Percentiles rank a stretch among this genome's conserved stretches.
Conservation (phyloP, 1,284 basidiomycete genomes). For the Leucoagaricus sp. region DNA sequence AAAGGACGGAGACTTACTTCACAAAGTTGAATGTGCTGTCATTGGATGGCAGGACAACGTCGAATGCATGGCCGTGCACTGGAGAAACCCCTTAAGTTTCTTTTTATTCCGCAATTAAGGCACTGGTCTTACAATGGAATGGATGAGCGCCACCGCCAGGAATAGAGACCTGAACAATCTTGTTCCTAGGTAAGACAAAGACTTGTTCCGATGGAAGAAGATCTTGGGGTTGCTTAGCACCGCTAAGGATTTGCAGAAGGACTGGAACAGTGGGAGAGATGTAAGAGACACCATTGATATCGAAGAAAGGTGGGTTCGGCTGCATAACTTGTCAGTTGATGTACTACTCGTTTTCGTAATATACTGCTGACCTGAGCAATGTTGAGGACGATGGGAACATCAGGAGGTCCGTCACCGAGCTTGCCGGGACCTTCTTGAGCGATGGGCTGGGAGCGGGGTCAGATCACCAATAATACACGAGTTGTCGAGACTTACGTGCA, state of each 20-base stretch:
- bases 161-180: slow-evolving; percentile 33
- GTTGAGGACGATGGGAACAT: slow-evolving; percentile 29
- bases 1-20: slow-evolving; percentile 18
- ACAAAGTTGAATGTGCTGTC: slow-evolving; percentile 28
- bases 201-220: slow-evolving; percentile 33
- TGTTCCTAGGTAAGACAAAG: slow-evolving; percentile 32
- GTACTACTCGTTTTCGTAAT: slow-evolving; percentile 25
- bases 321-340: background rate
- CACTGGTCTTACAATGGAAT: slow-evolving; percentile 30
- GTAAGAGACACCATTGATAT: slow-evolving; percentile 38
- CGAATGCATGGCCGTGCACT: slow-evolving; percentile 39
- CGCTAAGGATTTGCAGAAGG: slow-evolving; percentile 39
- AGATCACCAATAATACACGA: background rate
- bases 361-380: slow-evolving; percentile 22
- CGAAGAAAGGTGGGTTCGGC: slow-evolving; percentile 38
- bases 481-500: slow-evolving; percentile 29
- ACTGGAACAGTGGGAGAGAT: slow-evolving; percentile 36
- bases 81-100: background rate
- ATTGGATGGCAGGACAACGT: slow-evolving; percentile 29
- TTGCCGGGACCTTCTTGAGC: slow-evolving; percentile 30
- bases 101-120: too few relatives aligned
- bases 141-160: slow-evolving; percentile 37
- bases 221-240: slow-evolving; percentile 33
- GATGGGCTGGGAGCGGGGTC: slow-evolving; percentile 28
- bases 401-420: slow-evolving; percentile 27